Percentiles rank a stretch among this genome's conserved stretches.
These are phyloP conservation scores for Orobanche coerulescens DNA, from an alignment of 257 asterid species.

Conservation along the genomic window DNA sequence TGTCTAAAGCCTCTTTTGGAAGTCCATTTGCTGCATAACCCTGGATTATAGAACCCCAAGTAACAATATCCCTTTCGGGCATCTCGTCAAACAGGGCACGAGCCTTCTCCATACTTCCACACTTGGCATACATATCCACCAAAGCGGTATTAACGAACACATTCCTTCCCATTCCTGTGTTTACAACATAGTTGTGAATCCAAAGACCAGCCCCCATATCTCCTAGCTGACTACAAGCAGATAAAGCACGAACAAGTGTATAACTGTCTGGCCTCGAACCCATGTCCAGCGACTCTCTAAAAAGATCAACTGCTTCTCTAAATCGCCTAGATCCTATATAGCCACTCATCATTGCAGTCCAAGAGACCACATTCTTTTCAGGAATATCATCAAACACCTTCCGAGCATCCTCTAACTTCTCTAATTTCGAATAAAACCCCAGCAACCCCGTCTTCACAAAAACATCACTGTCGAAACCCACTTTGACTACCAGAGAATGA, in stretches of 20 bases:
- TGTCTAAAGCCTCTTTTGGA: background rate
- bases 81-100: background rate
- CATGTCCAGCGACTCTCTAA: background rate
- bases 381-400: background rate
- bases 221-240: background rate
- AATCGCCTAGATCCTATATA: background rate
- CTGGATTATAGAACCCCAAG: conserved; percentile 8
- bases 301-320: background rate
- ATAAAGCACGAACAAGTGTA: background rate
- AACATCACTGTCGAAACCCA: conserved; percentile 22
- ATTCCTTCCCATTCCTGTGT: background rate
- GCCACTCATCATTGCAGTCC: background rate
- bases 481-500: conserved; percentile 27
- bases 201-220: background rate
- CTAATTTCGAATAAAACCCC: conserved; percentile 26
- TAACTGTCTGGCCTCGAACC: background rate
- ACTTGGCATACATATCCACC: too few relatives aligned
- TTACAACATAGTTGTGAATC: background rate
- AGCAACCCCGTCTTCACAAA: conserved; percentile 25
- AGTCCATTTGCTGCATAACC: too few relatives aligned
- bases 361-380: background rate
- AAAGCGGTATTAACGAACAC: background rate
- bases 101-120: background rate
- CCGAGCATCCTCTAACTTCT: conserved; percentile 22
- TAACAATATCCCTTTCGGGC: background rate